These are phyloP conservation scores for Pisolithus orientalis DNA, from an alignment of 768 basidiomycete species.

Conservation along the genomic window DNA sequence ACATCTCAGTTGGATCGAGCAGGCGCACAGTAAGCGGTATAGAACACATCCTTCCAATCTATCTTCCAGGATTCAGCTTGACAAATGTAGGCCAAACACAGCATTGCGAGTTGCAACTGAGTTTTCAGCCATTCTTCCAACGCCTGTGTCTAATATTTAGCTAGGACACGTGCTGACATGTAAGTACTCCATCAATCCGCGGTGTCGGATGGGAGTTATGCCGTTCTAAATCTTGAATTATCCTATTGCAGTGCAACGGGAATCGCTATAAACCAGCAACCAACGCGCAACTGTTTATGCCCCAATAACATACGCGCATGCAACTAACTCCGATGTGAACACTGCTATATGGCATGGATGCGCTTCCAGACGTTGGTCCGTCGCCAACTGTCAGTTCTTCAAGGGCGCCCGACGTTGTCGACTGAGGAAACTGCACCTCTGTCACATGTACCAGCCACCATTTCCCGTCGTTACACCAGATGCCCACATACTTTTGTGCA, in stretches of 20 bases:
- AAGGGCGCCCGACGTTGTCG: constrained; percentile 19
- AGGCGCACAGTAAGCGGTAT: too few species aligned
- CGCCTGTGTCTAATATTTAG: too few species aligned
- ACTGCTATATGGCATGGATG: constrained; percentile 9
- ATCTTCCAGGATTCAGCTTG: too few species aligned
- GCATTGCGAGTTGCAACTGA: too few species aligned
- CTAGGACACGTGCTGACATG: too few species aligned
- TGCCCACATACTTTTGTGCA: neutral
- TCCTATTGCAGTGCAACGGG: neutral
- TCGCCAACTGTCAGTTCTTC: constrained; percentile 13
- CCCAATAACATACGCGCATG: constrained; percentile 15
- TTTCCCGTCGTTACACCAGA: neutral
- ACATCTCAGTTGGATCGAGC: too few species aligned
- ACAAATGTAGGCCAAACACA: too few species aligned
- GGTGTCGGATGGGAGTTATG: too few species aligned
- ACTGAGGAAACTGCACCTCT: constrained; percentile 7
- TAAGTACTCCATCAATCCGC: too few species aligned
- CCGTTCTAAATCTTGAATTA: too few species aligned
- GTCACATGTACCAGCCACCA: constrained; percentile 14
- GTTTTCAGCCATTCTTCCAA: too few species aligned
- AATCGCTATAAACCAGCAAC: neutral
- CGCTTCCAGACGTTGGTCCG: constrained; percentile 18
- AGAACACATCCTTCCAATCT: too few species aligned
- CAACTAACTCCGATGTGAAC: constrained; percentile 16
- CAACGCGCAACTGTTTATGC: constrained; percentile 5